These are phyloP conservation scores for Phoenix dactylifera DNA, from an alignment of 176 grass and related monocot species.

Conservation along the genomic window DNA sequence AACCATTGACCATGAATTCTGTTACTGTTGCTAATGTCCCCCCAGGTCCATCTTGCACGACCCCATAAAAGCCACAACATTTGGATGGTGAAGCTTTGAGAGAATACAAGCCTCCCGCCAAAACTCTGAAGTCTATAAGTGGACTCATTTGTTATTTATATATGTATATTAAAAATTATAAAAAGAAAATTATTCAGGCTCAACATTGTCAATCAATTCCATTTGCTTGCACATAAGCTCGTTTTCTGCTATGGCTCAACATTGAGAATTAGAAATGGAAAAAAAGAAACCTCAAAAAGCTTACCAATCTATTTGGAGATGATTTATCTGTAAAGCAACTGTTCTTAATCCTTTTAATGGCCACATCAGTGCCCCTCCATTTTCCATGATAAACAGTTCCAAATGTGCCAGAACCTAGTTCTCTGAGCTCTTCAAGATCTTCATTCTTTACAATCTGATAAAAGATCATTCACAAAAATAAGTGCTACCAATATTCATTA, in stretches of 20 bases:
- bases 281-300: conserved; percentile 5
- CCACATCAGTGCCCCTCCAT: conserved; percentile 93
- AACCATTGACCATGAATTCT: conserved; percentile 88
- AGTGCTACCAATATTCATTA: too few species aligned
- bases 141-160: too few species aligned
- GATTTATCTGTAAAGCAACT: conserved; percentile 64
- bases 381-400: conserved; percentile 90
- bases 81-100: conserved; percentile 85
- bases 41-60: conserved; percentile 68
- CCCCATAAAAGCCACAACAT: conserved; percentile 78
- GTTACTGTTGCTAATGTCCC: conserved; percentile 77
- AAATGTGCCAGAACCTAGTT: conserved; percentile 79
- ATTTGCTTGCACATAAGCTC: neutral
- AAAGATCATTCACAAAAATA: neutral
- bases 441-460: conserved; percentile 74
- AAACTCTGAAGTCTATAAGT: conserved; percentile 52
- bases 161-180: too few species aligned
- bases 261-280: conserved; percentile 5
- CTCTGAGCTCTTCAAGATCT: conserved; percentile 85
- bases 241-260: neutral
- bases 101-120: conserved; percentile 83
- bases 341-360: conserved; percentile 89
- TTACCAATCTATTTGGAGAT: conserved; percentile 64
- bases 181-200: too few species aligned
- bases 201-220: too few species aligned